phyloP scores from a whole-genome alignment of 2,329 filamentous ascomycete species.

The Metarhizium album region DNA sequence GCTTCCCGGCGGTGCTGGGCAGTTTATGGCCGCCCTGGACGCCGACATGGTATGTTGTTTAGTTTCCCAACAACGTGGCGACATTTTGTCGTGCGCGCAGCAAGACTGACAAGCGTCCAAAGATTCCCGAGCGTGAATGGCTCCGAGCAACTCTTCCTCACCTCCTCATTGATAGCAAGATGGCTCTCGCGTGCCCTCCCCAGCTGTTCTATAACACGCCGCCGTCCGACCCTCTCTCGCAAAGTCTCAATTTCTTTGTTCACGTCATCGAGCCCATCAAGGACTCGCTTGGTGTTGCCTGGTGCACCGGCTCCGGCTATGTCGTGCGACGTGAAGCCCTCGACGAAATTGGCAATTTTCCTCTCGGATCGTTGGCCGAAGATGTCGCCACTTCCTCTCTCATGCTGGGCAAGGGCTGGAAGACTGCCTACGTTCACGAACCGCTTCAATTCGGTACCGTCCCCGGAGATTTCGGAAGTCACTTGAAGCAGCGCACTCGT shows the following conservation, averaged over 20 bases:
- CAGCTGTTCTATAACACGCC: constrained; percentile 56
- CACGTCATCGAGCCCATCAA: constrained; percentile 41
- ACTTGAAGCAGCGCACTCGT: constrained; percentile 46
- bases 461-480: constrained; percentile 43
- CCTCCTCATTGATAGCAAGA: constrained; percentile 42
- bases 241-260: constrained; percentile 48
- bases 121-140: constrained; percentile 52
- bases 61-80: too few species aligned
- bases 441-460: constrained; percentile 49
- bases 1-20: constrained; percentile 43
- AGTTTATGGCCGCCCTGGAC: constrained; percentile 53
- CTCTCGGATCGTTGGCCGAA: constrained; percentile 47
- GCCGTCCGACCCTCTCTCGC: constrained; percentile 43
- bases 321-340: constrained; percentile 47
- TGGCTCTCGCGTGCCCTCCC: constrained; percentile 49
- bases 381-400: constrained; percentile 49
- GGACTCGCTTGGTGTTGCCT: constrained; percentile 43
- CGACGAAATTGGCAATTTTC: constrained; percentile 51
- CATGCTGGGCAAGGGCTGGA: constrained; percentile 51
- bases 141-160: constrained; percentile 49
- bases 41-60: constrained; percentile 45
- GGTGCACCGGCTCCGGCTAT: constrained; percentile 56
- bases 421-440: constrained; percentile 49
- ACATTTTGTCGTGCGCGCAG: background rate
- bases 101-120: constrained; percentile 10